These are phyloP conservation scores for Hyphodiscus hymeniophilus DNA, from an alignment of 495 filamentous ascomycete genomes.

Conservation along the genomic window DNA sequence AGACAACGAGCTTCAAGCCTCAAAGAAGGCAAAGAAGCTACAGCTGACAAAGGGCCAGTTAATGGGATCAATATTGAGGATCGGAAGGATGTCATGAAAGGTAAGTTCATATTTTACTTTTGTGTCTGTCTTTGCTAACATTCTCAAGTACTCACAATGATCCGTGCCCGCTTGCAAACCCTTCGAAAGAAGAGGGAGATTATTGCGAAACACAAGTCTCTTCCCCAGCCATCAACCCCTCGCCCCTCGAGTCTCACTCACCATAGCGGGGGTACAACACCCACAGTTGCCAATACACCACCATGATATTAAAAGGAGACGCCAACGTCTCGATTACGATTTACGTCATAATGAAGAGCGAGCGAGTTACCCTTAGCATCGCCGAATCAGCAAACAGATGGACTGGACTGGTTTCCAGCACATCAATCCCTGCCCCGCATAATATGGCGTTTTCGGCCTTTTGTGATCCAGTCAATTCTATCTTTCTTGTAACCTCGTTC, in stretches of 20 bases:
- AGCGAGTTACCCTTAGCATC: too few relatives aligned
- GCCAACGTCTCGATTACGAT: not conserved
- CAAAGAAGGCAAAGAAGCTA: slow-evolving; percentile 33
- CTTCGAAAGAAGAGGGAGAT: slow-evolving; percentile 51
- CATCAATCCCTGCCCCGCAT: slow-evolving; percentile 1
- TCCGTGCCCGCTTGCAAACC: slow-evolving; percentile 44
- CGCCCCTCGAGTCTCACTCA: slow-evolving; percentile 16
- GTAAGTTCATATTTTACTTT: slow-evolving; percentile 35
- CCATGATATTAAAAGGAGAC: slow-evolving; percentile 18
- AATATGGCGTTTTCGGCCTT: not conserved
- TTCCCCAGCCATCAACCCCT: slow-evolving; percentile 17
- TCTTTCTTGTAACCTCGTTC: not conserved
- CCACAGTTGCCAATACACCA: slow-evolving; percentile 28
- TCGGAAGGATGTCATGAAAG: slow-evolving; percentile 60
- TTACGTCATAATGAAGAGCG: not conserved
- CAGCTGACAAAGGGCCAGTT: slow-evolving; percentile 34
- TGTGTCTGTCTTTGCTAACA: slow-evolving; percentile 25
- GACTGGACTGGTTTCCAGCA: slow-evolving; percentile 9
- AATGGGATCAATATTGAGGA: slow-evolving; percentile 64
- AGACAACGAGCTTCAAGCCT: slow-evolving; percentile 24
- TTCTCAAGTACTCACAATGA: slow-evolving; percentile 47
- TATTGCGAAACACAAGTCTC: slow-evolving; percentile 36
- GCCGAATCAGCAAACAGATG: not conserved
- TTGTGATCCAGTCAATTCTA: not conserved
- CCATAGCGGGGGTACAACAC: slow-evolving; percentile 21